These are phyloP conservation scores for Fusarium miscanthi DNA, from an alignment of 2,329 filamentous ascomycete genomes.

Conservation along the genomic window DNA sequence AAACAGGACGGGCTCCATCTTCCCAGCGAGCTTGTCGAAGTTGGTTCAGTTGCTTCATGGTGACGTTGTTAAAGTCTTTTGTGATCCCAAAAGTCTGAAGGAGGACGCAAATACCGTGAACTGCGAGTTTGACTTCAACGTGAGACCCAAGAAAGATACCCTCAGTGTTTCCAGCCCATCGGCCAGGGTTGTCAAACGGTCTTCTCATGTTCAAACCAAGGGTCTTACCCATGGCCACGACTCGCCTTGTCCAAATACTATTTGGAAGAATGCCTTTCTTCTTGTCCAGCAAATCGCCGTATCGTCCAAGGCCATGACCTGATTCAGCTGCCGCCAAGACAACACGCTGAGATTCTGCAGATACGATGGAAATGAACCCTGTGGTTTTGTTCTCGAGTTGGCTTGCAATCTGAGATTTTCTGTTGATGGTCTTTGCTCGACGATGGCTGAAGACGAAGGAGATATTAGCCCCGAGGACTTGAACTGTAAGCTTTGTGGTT, in stretches of 20 bases:
- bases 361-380: slow-evolving; percentile 48
- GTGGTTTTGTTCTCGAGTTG: slow-evolving; percentile 47
- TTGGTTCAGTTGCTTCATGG: slow-evolving; percentile 29
- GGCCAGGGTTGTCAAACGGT: slow-evolving; percentile 43
- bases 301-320: slow-evolving; percentile 47
- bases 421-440: slow-evolving; percentile 22
- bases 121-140: slow-evolving; percentile 55
- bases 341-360: slow-evolving; percentile 25
- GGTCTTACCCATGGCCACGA: slow-evolving; percentile 44
- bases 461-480: slow-evolving; percentile 50
- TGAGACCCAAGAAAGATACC: slow-evolving; percentile 51
- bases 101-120: slow-evolving; percentile 47
- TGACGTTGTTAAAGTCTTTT: slow-evolving; percentile 36
- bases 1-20: slow-evolving; percentile 42
- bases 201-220: slow-evolving; percentile 47
- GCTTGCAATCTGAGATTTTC: neutral
- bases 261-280: slow-evolving; percentile 45
- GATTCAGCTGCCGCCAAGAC: slow-evolving; percentile 50
- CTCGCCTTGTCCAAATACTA: slow-evolving; percentile 47
- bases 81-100: slow-evolving; percentile 44
- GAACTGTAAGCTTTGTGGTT: slow-evolving; percentile 41
- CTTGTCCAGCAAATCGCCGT: slow-evolving; percentile 47
- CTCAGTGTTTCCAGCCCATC: neutral
- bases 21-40: slow-evolving; percentile 42
- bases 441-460: slow-evolving; percentile 46